Percentiles rank a stretch among this genome's conserved stretches.
Conservation (phyloP, 805 yeast genomes). For the Wickerhamiella parazyma region DNA sequence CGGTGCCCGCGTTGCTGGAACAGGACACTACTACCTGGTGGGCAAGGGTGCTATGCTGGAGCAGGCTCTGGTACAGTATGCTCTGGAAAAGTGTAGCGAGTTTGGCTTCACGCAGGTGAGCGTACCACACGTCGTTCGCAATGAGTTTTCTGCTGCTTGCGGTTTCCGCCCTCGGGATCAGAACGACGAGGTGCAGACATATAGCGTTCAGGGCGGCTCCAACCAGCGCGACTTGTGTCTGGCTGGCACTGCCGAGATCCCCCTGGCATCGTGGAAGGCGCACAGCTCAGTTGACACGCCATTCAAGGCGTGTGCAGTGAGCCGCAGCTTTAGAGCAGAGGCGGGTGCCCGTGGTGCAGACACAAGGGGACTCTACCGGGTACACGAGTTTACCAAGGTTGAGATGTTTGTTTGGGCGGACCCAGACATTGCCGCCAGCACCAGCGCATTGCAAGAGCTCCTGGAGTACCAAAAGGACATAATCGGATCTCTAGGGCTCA, state of each 20-base stretch:
- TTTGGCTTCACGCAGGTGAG: slow-evolving; percentile 55
- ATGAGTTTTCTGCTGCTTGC: slow-evolving; percentile 71
- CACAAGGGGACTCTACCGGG: slow-evolving; percentile 82
- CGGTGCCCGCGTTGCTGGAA: slow-evolving; percentile 66
- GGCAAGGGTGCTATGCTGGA: slow-evolving; percentile 83
- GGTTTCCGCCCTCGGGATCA: slow-evolving; percentile 91
- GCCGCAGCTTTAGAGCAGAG: slow-evolving; percentile 84
- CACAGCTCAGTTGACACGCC: slow-evolving; percentile 28
- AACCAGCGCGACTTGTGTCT: slow-evolving; percentile 37
- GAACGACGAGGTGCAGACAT: slow-evolving; percentile 74
- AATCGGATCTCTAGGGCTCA: slow-evolving; percentile 53
- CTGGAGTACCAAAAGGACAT: slow-evolving; percentile 52
- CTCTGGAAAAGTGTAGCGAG: slow-evolving; percentile 49
- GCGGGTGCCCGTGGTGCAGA: slow-evolving; percentile 95
- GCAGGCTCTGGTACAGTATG: slow-evolving; percentile 76
- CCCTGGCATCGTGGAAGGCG: slow-evolving; percentile 68
- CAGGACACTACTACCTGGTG: slow-evolving; percentile 52
- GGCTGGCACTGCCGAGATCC: slow-evolving; percentile 92
- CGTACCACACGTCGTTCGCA: slow-evolving; percentile 79
- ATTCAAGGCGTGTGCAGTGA: slow-evolving; percentile 38
- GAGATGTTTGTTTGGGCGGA: slow-evolving; percentile 71
- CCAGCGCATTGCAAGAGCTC: slow-evolving; percentile 33
- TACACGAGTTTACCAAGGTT: slow-evolving; percentile 92
- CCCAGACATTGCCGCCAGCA: slow-evolving; percentile 22
- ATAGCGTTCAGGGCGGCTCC: slow-evolving; percentile 37